These are phyloP conservation scores for Fusarium pseudograminearum DNA, from an alignment of 2,329 filamentous ascomycete genomes.

Conservation along the genomic window DNA sequence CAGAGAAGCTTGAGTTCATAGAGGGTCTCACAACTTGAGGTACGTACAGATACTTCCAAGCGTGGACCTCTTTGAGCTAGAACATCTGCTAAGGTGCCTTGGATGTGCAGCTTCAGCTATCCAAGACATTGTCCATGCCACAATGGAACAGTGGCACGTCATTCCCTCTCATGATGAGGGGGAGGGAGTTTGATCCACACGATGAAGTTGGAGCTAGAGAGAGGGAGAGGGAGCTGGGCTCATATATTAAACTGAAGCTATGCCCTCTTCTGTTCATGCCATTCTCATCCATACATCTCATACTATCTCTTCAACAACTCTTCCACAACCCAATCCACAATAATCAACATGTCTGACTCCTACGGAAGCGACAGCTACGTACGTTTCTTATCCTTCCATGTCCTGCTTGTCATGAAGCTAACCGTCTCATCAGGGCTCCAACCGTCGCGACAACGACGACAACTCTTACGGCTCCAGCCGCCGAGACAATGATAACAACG, in stretches of 20 bases:
- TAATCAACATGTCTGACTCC: conserved; percentile 61
- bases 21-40: conserved; percentile 8
- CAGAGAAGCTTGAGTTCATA: not conserved
- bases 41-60: conserved; percentile 18
- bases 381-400: conserved; percentile 15
- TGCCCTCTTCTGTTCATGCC: conserved; percentile 15
- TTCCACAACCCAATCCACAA: conserved; percentile 1
- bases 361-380: conserved; percentile 54
- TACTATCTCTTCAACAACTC: conserved; percentile 4
- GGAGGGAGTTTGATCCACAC: conserved; percentile 32
- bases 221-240: conserved; percentile 27
- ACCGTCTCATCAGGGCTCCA: conserved; percentile 27
- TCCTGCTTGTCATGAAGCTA: conserved; percentile 1
- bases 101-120: conserved; percentile 23
- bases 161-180: conserved; percentile 29
- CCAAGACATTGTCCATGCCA: conserved; percentile 32
- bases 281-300: conserved; percentile 10
- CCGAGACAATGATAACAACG: conserved; percentile 15
- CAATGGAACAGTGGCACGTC: conserved; percentile 43
- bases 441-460: conserved; percentile 34
- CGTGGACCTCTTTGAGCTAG: conserved; percentile 19
- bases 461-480: conserved; percentile 12
- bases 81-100: conserved; percentile 7
- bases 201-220: conserved; percentile 25
- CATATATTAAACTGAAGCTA: conserved; percentile 38